Evolutionary conservation across 148 eudicot species (phyloP).

Genomic region (Rhododendron kiyosumense): DNA sequence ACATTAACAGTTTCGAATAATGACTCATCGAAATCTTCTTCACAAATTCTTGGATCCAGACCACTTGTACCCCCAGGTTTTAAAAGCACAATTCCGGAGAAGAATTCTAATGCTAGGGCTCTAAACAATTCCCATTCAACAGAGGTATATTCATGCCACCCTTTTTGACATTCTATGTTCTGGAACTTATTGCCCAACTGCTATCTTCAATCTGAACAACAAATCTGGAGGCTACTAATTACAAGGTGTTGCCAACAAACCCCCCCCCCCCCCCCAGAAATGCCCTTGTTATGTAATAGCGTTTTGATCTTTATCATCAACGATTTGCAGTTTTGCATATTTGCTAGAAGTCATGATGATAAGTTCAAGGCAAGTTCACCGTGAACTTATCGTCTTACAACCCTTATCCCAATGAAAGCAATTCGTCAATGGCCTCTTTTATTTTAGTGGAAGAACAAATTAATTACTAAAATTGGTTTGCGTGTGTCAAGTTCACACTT

Average conservation of each 20-base stretch:
- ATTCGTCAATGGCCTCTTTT: not conserved
- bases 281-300: not conserved
- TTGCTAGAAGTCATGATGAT: not conserved
- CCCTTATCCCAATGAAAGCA: not conserved
- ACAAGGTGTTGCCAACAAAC: not conserved
- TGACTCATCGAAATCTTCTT: slow-evolving; percentile 48
- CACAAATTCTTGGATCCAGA: slow-evolving; percentile 54
- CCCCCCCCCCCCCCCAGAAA: not conserved
- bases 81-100: slow-evolving; percentile 52
- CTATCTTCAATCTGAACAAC: not conserved
- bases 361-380: not conserved
- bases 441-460: not conserved
- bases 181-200: not conserved
- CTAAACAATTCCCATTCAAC: slow-evolving; percentile 23
- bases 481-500: not conserved
- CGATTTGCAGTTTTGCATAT: not conserved
- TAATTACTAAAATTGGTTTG: not conserved
- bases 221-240: not conserved
- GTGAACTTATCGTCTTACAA: not conserved
- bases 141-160: slow-evolving; percentile 38
- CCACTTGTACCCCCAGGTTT: slow-evolving; percentile 99
- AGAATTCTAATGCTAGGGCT: slow-evolving; percentile 43
- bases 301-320: not conserved
- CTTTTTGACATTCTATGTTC: not conserved
- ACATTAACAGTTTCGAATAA: slow-evolving; percentile 28